Conservation (phyloP, 176 grass and related monocot genomes). For the Musa schizocarpa region DNA sequence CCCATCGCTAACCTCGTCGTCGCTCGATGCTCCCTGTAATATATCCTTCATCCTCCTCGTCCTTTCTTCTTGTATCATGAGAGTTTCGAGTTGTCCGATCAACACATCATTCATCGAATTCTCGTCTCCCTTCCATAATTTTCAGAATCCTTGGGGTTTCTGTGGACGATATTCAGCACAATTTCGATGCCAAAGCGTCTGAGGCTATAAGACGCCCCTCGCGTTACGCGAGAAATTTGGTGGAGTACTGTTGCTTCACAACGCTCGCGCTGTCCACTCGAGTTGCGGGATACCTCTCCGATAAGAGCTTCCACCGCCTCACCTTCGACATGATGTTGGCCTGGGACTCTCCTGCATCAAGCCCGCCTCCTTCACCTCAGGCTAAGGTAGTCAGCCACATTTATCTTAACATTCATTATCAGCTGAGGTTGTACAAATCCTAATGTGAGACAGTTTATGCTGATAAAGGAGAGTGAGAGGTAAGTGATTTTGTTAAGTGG, state of each 20-base stretch:
- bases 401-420: not conserved
- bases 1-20: slow-evolving; percentile 61
- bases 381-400: slow-evolving; percentile 37
- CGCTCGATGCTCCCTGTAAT: slow-evolving; percentile 63
- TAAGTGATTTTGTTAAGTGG: not conserved
- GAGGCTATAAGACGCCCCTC: slow-evolving; percentile 52
- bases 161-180: slow-evolving; percentile 50
- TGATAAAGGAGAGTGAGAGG: not conserved
- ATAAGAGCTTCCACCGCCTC: slow-evolving; percentile 54
- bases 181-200: slow-evolving; percentile 70
- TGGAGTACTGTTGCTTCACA: slow-evolving; percentile 90
- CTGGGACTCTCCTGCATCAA: slow-evolving; percentile 72
- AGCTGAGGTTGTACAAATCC: not conserved
- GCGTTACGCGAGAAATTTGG: slow-evolving; percentile 71
- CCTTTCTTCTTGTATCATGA: too few relatives aligned
- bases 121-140: not conserved
- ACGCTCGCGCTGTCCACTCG: slow-evolving; percentile 54
- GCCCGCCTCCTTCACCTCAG: slow-evolving; percentile 26
- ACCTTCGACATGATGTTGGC: slow-evolving; percentile 99
- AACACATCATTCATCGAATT: not conserved
- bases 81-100: too few relatives aligned
- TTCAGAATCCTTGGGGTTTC: slow-evolving; percentile 61
- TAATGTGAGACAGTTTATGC: not conserved
- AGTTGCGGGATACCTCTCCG: slow-evolving; percentile 61
- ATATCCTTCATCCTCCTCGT: not conserved